Base-by-base conservation (phyloP, 2,329 filamentous ascomycete species). In the Alternaria incomplexa region DNA sequence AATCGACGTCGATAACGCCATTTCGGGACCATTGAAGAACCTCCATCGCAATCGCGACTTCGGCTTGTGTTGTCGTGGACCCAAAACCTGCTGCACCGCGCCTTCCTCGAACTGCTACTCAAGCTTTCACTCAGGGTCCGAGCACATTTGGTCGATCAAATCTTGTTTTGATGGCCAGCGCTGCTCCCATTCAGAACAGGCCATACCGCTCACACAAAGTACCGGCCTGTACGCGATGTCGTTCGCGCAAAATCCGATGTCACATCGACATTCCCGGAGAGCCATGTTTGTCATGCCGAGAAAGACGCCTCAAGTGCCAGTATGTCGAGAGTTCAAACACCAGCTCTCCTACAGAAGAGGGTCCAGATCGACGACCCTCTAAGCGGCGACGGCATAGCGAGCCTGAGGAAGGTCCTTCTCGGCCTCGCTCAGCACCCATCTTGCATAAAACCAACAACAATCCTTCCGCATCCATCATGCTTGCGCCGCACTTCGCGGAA, bases 141-240 rank as follows among this genome's bases (percentile, higher is more conserved):
- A 6, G 22, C 22, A 52, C 17, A 30, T 48, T 28, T 45, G 28
- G n/a, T 36, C 28, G 45, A 36, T 43, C 25, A 30, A 10, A 47
- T 25, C 46, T 50, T 36, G 43, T 40, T 32, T 73, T 69, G 62
- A 78, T 78, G 76, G 73, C 75, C 68, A 72, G 66, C 68, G 69
- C 72, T 46, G 67, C 72, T 44, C 64, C 76, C 44, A 73, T 78
- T 46, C 77, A 78, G 58, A 76, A 72, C 61, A 71, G 81, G 60
- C 81, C 81, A 20, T 82, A 82, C 63, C 79, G 81, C 44, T 82
- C 80, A 25, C 80, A 82, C 68, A 79, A 79, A 64, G 75, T 81
- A 17, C 80, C 80, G n/a, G 81, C 81, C 36, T 82, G 80, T 66
- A 77, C 73, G 22, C 68, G 76, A 61, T 82, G 80, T 66, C 77